Percentiles rank a stretch among this genome's conserved stretches.
These are phyloP conservation scores for Pseudogymnoascus sp. DNA, from an alignment of 2,329 filamentous ascomycete species.

Conservation along the genomic window DNA sequence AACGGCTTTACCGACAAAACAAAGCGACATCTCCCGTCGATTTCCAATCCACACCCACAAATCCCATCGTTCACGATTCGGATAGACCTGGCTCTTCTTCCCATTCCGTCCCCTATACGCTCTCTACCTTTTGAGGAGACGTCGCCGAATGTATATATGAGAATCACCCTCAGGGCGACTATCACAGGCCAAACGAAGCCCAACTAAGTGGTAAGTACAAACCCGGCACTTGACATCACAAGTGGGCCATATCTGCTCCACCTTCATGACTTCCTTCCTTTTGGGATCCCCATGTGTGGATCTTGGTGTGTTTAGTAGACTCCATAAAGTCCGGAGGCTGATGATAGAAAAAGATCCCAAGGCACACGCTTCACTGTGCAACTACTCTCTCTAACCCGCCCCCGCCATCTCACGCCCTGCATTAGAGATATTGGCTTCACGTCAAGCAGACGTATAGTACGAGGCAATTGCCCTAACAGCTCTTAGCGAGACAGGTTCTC, in stretches of 20 bases:
- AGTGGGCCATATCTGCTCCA: conserved; percentile 5
- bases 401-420: not conserved
- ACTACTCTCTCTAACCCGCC: not conserved
- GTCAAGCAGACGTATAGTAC: not conserved
- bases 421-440: not conserved
- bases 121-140: not conserved
- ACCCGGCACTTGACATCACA: conserved; percentile 2
- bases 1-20: conserved; percentile 4
- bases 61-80: not conserved
- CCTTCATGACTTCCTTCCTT: not conserved
- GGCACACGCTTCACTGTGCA: not conserved
- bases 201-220: conserved; percentile 1
- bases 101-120: not conserved
- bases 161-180: not conserved
- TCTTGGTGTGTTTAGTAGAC: not conserved
- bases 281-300: conserved; percentile 1
- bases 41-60: conserved; percentile 2
- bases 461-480: not conserved
- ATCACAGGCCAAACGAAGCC: not conserved
- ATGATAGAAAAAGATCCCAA: not conserved
- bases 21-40: conserved; percentile 3
- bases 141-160: not conserved
- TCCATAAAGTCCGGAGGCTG: not conserved
- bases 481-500: not conserved
- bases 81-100: not conserved